Percentiles rank a stretch among this genome's conserved stretches.
phyloP scores from a whole-genome alignment of 2,329 filamentous ascomycete species.

The Fusarium xylarioides region DNA sequence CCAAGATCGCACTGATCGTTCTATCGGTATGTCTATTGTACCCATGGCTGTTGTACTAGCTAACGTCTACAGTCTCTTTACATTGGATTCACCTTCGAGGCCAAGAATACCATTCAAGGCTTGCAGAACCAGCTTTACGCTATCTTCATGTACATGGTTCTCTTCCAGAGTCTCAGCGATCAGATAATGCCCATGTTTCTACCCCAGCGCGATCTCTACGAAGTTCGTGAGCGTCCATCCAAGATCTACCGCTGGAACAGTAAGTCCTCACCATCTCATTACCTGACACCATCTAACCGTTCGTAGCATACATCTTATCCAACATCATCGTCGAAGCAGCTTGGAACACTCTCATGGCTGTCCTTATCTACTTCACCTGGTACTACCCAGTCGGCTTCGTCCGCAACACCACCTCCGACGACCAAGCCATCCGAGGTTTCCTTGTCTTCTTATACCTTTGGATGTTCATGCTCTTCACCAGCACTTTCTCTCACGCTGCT shows the following conservation, averaged over 20 bases:
- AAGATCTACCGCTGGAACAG: constrained; percentile 63
- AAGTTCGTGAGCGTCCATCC: constrained; percentile 73
- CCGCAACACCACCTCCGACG: constrained; percentile 34
- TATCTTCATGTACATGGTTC: constrained; percentile 74
- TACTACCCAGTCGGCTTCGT: constrained; percentile 44
- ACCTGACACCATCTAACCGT: background rate
- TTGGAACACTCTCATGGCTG: constrained; percentile 40
- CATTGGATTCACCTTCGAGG: constrained; percentile 73
- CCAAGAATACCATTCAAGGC: constrained; percentile 63
- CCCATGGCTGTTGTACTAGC: rapidly evolving
- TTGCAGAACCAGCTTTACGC: constrained; percentile 74
- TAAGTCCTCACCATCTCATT: background rate
- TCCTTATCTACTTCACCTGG: constrained; percentile 41
- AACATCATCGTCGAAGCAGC: constrained; percentile 39
- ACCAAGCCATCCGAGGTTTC: constrained; percentile 37
- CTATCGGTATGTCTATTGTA: constrained; percentile 26
- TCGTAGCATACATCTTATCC: constrained; percentile 33
- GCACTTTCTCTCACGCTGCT: constrained; percentile 40
- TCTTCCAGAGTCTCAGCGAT: constrained; percentile 67
- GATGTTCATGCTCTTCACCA: constrained; percentile 42
- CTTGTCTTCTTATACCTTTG: constrained; percentile 39
- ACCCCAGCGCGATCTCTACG: constrained; percentile 71
- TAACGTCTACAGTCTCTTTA: constrained; percentile 56
- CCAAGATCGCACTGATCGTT: constrained; percentile 51
- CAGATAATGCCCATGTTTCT: constrained; percentile 78